Evolutionary conservation across 83 land plant species (phyloP).

Genomic region (Thuja plicata): DNA sequence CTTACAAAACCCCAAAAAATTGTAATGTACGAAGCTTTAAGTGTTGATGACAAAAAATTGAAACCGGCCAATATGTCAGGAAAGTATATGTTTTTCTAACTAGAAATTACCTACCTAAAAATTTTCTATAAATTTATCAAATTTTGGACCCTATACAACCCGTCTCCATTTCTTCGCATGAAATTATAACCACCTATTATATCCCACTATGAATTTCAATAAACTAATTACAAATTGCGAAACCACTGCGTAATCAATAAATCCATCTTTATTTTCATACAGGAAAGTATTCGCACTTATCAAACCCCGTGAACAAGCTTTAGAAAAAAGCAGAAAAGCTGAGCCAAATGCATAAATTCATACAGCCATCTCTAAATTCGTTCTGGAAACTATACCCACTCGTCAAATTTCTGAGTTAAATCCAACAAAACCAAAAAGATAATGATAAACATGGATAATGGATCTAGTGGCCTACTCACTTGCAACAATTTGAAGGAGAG

Average conservation of each 20-base stretch:
- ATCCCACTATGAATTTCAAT: not conserved
- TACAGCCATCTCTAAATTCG: not conserved
- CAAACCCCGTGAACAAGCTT: no score
- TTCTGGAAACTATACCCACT: not conserved
- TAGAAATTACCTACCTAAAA: not conserved
- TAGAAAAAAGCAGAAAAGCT: not conserved
- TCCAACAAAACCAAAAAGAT: not conserved
- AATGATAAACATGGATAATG: not conserved
- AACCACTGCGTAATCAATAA: not conserved
- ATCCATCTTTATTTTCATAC: not conserved
- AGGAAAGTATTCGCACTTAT: not conserved
- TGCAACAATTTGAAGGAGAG: not conserved
- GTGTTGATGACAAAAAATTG: not conserved
- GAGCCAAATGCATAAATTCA: not conserved
- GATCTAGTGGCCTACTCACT: not conserved
- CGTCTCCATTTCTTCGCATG: not conserved
- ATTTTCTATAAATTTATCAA: not conserved
- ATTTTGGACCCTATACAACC: not conserved
- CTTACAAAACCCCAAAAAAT: not conserved
- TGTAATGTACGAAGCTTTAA: not conserved
- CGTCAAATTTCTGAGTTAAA: not conserved
- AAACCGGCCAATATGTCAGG: not conserved
- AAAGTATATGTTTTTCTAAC: not conserved
- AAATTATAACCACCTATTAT: not conserved
- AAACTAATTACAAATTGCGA: not conserved